Evolutionary conservation across 306 rosid species (phyloP).

Genomic region (Ziziphus jujuba): DNA sequence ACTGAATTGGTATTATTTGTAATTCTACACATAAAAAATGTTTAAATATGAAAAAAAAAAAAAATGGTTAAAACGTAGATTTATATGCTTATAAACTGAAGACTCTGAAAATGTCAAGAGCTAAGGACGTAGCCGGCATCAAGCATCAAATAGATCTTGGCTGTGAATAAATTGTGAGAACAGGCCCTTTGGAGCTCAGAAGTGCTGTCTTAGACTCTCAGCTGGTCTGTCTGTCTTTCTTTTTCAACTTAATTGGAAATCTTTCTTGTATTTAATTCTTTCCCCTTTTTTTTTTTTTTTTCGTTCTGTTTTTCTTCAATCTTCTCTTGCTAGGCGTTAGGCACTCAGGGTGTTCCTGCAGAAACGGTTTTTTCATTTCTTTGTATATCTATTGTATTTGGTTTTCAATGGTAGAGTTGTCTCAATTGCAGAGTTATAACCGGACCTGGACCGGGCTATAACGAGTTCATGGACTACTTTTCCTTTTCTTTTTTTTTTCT

Average conservation of each 20-base stretch:
- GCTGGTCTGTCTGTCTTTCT: slow-evolving; percentile 6
- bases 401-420: background rate
- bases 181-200: slow-evolving; percentile 7
- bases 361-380: background rate
- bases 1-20: background rate
- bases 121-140: slow-evolving; percentile 1
- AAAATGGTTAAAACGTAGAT: background rate
- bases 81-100: background rate
- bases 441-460: background rate
- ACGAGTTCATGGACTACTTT: no score
- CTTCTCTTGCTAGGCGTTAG: background rate
- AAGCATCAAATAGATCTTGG: slow-evolving; percentile 1
- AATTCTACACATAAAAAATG: background rate
- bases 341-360: background rate
- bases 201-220: slow-evolving; percentile 1
- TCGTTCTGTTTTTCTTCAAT: background rate
- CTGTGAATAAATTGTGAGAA: slow-evolving; percentile 5
- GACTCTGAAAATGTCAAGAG: background rate
- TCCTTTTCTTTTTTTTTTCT: no score
- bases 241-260: background rate
- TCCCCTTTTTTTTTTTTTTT: background rate
- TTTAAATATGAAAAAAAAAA: slow-evolving; percentile 26
- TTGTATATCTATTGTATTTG: background rate
- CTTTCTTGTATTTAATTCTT: background rate
- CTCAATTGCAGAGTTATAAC: background rate